Base-by-base conservation (phyloP, 805 yeast species). In the Pichia cephalocereana region DNA sequence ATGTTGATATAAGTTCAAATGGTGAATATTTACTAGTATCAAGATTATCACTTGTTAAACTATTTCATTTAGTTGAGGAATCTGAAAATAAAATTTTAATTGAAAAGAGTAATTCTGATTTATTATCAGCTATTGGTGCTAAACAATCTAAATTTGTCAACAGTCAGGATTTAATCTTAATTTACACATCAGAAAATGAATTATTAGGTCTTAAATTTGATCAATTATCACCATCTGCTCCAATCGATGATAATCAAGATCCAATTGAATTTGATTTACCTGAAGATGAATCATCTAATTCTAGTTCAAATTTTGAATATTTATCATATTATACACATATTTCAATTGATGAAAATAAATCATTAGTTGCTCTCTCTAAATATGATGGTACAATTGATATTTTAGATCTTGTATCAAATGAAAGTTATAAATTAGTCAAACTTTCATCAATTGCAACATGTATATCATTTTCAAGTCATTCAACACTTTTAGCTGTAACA, bases 21-120 rank as follows among this genome's bases (percentile, higher is more conserved):
- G 90, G 86, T 2, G 69, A 77, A 34, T 70, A 79, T 28, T 65
- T 93, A 46, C 83, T 82, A 0, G 93, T 90, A 19, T 79, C 89
- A 7, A 80, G 95, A 41, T 67, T 80, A 41, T 70, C 80, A 14
- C 72, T 81, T 2, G 79, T 86, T 6, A 87, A 83, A 62, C 57
- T 90, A 2, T 91, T 88, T 61, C 70, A 70, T 51, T 69, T 91
- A 17, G 17, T 26, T 40, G 64, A 67, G n/a, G 77, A 74, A 41
- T 56, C 57, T 9, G 63, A 64, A 19, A 47, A 54, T 8, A 72
- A 70, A 43, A 40, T 64, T 9, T 70, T 68, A 53, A 81, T 85
- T 6, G 64, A 67, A 17, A 84, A 81, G 56, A 60, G 85, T 38
- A 72, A 77, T 42, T 75, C 77, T 4, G 58, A 59, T 12, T 46